phyloP scores from a whole-genome alignment of 176 grass and related monocot genomes.

The Oryza meridionalis region DNA sequence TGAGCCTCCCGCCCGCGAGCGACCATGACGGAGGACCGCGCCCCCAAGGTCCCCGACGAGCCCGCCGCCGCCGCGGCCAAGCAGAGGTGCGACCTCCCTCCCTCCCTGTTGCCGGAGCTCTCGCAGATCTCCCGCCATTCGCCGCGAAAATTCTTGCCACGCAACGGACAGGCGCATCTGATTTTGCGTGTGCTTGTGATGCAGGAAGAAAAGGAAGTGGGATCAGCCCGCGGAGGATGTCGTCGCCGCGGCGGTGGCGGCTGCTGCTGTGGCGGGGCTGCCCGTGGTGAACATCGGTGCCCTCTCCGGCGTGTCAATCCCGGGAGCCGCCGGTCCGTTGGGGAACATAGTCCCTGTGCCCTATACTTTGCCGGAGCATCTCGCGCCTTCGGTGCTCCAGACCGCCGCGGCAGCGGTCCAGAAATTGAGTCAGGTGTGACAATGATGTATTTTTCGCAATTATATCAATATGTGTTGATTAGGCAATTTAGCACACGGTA shows the following conservation, averaged over 20 bases:
- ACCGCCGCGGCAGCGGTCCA: constrained; percentile 58
- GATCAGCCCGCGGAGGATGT: constrained; percentile 86
- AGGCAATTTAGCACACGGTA: background rate
- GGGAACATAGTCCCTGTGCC: constrained; percentile 31
- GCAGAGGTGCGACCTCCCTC: constrained; percentile 47
- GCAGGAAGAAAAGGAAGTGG: constrained; percentile 96
- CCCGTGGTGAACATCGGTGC: constrained; percentile 52
- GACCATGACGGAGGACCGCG: constrained; percentile 54
- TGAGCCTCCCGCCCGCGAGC: constrained; percentile 21
- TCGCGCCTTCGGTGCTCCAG: constrained; percentile 46
- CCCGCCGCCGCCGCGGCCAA: constrained; percentile 33
- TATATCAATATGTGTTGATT: background rate
- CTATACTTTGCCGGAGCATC: constrained; percentile 40
- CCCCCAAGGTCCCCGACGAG: constrained; percentile 36
- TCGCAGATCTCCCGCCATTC: background rate
- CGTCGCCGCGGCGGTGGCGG: constrained; percentile 49
- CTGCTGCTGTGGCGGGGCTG: constrained; percentile 50
- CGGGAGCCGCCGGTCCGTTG: constrained; percentile 29
- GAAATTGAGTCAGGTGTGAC: constrained; percentile 65
- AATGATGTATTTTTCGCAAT: background rate
- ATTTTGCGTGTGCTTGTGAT: background rate
- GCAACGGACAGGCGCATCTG: background rate
- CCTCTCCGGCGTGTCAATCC: constrained; percentile 46
- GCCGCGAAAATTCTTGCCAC: background rate
- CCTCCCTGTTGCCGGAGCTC: background rate